These are phyloP conservation scores for Gracilaria vermiculophylla DNA, from an alignment of 23 red algal species.

Conservation along the genomic window DNA sequence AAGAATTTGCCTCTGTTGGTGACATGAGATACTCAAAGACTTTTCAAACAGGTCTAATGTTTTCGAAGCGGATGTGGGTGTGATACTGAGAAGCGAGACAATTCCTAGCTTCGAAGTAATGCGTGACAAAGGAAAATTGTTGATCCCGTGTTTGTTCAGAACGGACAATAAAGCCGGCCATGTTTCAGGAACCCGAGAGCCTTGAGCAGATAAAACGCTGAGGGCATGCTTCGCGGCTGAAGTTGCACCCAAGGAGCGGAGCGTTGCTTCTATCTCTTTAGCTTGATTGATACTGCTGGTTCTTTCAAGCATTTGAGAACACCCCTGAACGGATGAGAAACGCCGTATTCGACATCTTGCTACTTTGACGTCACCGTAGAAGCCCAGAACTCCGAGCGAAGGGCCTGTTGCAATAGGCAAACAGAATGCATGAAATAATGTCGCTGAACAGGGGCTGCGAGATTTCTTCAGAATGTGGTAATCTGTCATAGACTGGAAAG, in stretches of 20 bases:
- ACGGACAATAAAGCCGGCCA: conserved; percentile 3
- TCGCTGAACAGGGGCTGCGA: background rate
- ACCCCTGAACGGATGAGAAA: background rate
- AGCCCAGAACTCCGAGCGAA: background rate
- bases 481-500: background rate
- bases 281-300: background rate
- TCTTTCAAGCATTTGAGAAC: background rate
- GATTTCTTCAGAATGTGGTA: background rate
- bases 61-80: background rate
- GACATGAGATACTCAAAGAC: background rate
- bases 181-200: background rate
- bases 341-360: background rate
- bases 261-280: background rate
- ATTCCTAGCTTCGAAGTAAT: conserved; percentile 24
- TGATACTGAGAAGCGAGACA: background rate
- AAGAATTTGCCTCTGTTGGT: conserved; percentile 4
- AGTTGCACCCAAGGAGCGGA: background rate
- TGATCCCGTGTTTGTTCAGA: background rate
- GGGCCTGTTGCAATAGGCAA: background rate
- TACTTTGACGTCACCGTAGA: background rate
- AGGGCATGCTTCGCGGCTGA: background rate
- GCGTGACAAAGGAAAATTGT: conserved; percentile 17
- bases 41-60: background rate
- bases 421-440: background rate
- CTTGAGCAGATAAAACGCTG: background rate